These are phyloP conservation scores for Neofusicoccum ribis DNA, from an alignment of 2,329 filamentous ascomycete genomes.

Conservation along the genomic window DNA sequence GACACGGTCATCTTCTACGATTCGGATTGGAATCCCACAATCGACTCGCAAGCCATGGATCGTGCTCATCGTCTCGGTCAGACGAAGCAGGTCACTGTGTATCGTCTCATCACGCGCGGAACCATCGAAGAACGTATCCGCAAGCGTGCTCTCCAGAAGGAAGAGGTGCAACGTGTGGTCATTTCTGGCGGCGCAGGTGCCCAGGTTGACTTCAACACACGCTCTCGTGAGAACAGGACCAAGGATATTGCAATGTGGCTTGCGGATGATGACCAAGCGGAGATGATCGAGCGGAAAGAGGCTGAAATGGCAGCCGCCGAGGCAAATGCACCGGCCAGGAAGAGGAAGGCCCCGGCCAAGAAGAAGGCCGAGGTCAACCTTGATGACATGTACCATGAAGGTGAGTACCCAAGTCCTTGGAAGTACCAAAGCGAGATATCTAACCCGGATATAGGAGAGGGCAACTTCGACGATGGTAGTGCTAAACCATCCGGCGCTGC, in stretches of 20 bases:
- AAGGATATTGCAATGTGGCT: constrained; percentile 99
- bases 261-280: constrained; percentile 93
- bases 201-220: constrained; percentile 94
- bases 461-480: constrained; percentile 85
- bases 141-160: constrained; percentile 94
- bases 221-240: constrained; percentile 85
- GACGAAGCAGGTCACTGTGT: constrained; percentile 93
- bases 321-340: constrained; percentile 43
- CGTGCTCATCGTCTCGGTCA: constrained; percentile 96
- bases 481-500: constrained; percentile 83
- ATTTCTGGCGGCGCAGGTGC: constrained; percentile 82
- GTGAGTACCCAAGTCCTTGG: constrained; percentile 56
- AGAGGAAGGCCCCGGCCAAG: constrained; percentile 57
- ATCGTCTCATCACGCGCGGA: constrained; percentile 92
- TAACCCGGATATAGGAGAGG: constrained; percentile 67
- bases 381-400: constrained; percentile 99
- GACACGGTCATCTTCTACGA: constrained; percentile 99
- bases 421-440: neutral
- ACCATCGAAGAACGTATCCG: constrained; percentile 98
- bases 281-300: constrained; percentile 89
- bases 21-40: constrained; percentile 98
- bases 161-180: constrained; percentile 96
- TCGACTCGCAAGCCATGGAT: constrained; percentile 98
- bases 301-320: constrained; percentile 75
- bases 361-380: constrained; percentile 65